Percentiles rank a stretch among this genome's conserved stretches.
Conservation (phyloP, 345 rosid species). For the Erysimum cheiranthoides region DNA sequence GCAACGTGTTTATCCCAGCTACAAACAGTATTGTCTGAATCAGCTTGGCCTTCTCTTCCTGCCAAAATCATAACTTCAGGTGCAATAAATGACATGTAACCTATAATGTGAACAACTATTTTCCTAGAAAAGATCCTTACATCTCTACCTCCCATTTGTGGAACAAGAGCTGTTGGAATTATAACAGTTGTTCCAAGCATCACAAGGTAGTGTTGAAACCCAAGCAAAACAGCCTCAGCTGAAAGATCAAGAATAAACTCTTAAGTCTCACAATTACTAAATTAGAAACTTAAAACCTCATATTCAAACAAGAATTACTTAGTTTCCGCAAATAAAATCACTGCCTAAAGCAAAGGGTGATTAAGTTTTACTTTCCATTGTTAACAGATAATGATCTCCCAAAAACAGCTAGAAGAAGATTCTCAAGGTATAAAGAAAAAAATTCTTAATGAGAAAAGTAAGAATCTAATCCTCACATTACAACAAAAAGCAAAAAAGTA, state of each 20-base stretch:
- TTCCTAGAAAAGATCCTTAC: slow-evolving; percentile 53
- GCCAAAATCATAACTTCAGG: slow-evolving; percentile 29
- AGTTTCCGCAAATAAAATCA: neutral
- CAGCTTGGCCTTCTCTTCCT: slow-evolving; percentile 96
- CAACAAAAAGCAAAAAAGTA: slow-evolving; percentile 38
- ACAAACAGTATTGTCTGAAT: slow-evolving; percentile 95
- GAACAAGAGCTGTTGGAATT: slow-evolving; percentile 94
- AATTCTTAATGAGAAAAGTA: slow-evolving; percentile 27
- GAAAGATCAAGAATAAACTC: slow-evolving; percentile 42
- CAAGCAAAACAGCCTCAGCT: slow-evolving; percentile 94
- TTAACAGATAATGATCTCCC: slow-evolving; percentile 36
- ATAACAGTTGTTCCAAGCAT: slow-evolving; percentile 97
- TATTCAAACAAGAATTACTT: slow-evolving; percentile 21
- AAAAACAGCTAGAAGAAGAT: slow-evolving; percentile 27
- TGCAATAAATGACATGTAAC: slow-evolving; percentile 13
- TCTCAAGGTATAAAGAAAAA: slow-evolving; percentile 34
- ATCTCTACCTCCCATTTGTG: slow-evolving; percentile 99
- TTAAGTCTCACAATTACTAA: slow-evolving; percentile 21
- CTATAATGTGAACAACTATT: neutral
- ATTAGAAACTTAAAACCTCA: slow-evolving; percentile 3
- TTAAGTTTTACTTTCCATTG: slow-evolving; percentile 24
- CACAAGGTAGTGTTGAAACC: slow-evolving; percentile 95
- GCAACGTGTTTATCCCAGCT: slow-evolving; percentile 94
- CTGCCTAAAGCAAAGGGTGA: neutral
- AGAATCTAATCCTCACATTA: slow-evolving; percentile 38